These are phyloP conservation scores for Aspergillus sclerotiicarbonarius DNA, from an alignment of 495 filamentous ascomycete species.

Conservation along the genomic window DNA sequence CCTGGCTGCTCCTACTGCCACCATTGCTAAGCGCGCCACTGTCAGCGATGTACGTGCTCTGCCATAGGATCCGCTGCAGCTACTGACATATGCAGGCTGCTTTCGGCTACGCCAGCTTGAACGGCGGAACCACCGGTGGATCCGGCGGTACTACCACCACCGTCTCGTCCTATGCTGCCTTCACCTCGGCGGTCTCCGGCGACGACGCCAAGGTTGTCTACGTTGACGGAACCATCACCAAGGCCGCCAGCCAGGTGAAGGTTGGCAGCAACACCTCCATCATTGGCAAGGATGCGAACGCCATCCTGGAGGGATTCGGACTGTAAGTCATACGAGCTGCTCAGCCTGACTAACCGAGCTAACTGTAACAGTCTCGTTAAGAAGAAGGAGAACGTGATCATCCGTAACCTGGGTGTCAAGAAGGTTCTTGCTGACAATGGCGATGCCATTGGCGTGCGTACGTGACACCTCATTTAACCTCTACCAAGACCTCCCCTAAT, in stretches of 20 bases:
- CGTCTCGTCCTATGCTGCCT: conserved; percentile 54
- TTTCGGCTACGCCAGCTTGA: conserved; percentile 42
- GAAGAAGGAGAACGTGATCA: conserved; percentile 55
- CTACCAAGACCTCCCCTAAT: background rate
- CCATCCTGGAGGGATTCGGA: conserved; percentile 32
- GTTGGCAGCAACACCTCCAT: conserved; percentile 57
- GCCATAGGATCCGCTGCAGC: background rate
- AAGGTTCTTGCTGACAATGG: conserved; percentile 58
- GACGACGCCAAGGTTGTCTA: conserved; percentile 47
- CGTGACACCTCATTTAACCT: conserved; percentile 9
- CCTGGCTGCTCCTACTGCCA: conserved; percentile 30
- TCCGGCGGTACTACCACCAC: conserved; percentile 57
- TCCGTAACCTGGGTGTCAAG: conserved; percentile 59
- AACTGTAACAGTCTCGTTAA: conserved; percentile 37
- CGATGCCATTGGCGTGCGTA: conserved; percentile 58
- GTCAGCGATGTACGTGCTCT: conserved; percentile 25
- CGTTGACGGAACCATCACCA: conserved; percentile 45
- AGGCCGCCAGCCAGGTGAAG: conserved; percentile 39
- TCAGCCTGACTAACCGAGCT: background rate
- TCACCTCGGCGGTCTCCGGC: conserved; percentile 47
- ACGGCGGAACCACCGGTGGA: conserved; percentile 59
- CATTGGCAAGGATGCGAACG: conserved; percentile 40
- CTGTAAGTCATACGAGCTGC: conserved; percentile 17
- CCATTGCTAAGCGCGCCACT: conserved; percentile 29
- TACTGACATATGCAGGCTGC: conserved; percentile 19